phyloP scores from a whole-genome alignment of 73 alveolate genomes.

The Paraurostyla sp. region DNA sequence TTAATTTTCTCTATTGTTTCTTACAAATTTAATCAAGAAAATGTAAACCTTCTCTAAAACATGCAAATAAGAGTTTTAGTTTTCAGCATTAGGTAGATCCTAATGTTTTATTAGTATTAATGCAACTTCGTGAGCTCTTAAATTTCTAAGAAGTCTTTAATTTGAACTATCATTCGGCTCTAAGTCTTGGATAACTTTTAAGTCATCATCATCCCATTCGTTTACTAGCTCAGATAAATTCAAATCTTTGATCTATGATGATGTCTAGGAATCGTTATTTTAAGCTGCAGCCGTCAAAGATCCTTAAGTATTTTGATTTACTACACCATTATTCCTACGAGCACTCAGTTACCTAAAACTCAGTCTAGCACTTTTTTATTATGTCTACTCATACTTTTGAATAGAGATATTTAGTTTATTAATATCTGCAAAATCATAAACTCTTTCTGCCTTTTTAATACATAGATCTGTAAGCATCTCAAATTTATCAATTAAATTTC shows the following conservation, averaged over 20 bases:
- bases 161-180: conserved; percentile 40
- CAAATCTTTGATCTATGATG: neutral
- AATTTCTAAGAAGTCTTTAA: conserved; percentile 54
- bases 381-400: neutral
- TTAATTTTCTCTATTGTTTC: conserved; percentile 63
- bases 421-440: neutral
- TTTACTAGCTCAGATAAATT: conserved; percentile 50
- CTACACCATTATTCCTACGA: neutral
- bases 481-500: conserved; percentile 48
- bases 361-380: conserved; percentile 4
- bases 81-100: conserved; percentile 24
- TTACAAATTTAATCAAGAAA: conserved; percentile 57
- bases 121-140: conserved; percentile 52
- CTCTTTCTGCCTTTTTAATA: conserved; percentile 22
- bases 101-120: conserved; percentile 35
- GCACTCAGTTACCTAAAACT: neutral
- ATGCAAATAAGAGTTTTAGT: conserved; percentile 37
- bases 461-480: conserved; percentile 57
- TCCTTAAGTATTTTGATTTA: neutral
- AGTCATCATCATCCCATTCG: conserved; percentile 54
- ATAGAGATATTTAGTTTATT: neutral
- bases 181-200: neutral
- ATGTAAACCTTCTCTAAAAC: conserved; percentile 54
- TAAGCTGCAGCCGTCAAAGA: neutral
- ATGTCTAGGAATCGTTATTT: neutral